These are phyloP conservation scores for Staphylotrichum longicolle DNA, from an alignment of 495 filamentous ascomycete species.

Conservation along the genomic window DNA sequence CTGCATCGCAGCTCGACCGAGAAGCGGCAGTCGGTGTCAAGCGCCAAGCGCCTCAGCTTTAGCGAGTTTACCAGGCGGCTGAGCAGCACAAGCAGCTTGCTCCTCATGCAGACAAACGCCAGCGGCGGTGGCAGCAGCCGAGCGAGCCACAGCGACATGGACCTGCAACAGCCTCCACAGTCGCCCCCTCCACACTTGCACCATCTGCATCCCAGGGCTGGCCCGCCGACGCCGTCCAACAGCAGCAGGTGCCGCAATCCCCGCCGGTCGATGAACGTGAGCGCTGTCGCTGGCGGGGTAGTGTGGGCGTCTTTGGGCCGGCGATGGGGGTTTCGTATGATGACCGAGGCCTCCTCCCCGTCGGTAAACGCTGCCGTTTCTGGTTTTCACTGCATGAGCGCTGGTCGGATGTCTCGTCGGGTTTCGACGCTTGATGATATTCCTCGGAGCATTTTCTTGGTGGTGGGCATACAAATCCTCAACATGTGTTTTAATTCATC, in stretches of 20 bases:
- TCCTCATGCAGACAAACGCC: constrained; percentile 53
- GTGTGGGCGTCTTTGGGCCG: constrained; percentile 53
- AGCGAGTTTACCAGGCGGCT: constrained; percentile 55
- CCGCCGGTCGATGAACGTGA: constrained; percentile 25
- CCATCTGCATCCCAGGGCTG: constrained; percentile 28
- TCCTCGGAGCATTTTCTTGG: constrained; percentile 5
- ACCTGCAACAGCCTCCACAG: constrained; percentile 31
- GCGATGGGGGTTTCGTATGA: constrained; percentile 45
- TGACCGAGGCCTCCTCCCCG: constrained; percentile 17
- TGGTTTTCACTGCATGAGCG: background rate
- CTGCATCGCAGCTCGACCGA: constrained; percentile 30
- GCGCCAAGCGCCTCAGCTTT: constrained; percentile 50
- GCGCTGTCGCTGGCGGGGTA: constrained; percentile 45
- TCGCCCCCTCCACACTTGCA: constrained; percentile 26
- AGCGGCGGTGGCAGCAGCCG: constrained; percentile 45
- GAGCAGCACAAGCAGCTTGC: constrained; percentile 51
- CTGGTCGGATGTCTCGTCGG: background rate
- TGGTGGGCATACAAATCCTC: too few species aligned
- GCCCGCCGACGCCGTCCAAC: constrained; percentile 17
- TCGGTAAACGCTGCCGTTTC: background rate
- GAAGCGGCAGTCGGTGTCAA: constrained; percentile 47
- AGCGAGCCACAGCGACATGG: constrained; percentile 42
- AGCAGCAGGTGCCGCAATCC: constrained; percentile 16
- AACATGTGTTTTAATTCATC: too few species aligned
- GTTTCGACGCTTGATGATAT: background rate